Conservation (phyloP, 2,329 filamentous ascomycete genomes). For the Neopestalotiopsis rosae region DNA sequence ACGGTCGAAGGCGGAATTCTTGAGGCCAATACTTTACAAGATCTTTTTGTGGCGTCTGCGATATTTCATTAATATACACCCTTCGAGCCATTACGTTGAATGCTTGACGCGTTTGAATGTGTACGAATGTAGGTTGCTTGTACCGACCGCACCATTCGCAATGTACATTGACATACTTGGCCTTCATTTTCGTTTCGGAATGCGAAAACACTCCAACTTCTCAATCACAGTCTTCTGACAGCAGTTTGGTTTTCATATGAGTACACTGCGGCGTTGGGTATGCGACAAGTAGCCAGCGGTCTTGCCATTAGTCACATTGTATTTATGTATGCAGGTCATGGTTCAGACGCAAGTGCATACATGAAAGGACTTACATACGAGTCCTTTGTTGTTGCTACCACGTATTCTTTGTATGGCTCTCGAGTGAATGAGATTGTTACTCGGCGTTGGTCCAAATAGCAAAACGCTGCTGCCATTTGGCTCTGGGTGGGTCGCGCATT, state of each 20-base stretch:
- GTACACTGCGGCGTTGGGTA: background rate
- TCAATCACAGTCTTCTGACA: background rate
- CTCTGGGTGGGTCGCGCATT: background rate
- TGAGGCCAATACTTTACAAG: background rate
- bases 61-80: background rate
- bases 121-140: slow-evolving; percentile 5
- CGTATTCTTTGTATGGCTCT: background rate
- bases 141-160: slow-evolving; percentile 8
- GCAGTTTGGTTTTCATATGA: background rate
- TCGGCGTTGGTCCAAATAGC: too few relatives aligned
- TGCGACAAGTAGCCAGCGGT: background rate
- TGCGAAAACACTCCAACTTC: background rate
- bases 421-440: background rate
- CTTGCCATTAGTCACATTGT: background rate
- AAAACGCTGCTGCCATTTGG: background rate
- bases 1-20: background rate
- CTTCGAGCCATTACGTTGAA: background rate
- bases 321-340: background rate
- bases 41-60: background rate
- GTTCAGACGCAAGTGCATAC: background rate
- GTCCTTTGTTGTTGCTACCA: background rate
- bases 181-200: background rate
- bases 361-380: background rate
- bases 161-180: slow-evolving; percentile 1
- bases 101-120: background rate